Evolutionary conservation across 1,139 yeast genomes (phyloP).

Genomic region (Entelexis paramagnoliae): DNA sequence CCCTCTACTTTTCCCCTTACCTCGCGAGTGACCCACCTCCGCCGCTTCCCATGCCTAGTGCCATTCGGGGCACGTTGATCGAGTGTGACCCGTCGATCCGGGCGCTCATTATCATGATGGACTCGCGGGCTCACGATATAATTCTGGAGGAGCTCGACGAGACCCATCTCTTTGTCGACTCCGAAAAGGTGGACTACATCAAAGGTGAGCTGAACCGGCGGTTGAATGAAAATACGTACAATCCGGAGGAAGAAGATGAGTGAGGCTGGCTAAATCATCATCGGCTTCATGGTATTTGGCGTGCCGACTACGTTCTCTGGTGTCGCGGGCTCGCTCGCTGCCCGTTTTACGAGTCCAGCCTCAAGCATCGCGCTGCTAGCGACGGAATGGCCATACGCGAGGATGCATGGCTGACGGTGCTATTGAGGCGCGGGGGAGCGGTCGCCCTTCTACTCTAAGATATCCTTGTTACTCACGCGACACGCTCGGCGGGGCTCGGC

Average conservation of each 20-base stretch:
- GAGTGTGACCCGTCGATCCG: constrained; percentile 79
- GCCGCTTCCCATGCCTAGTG: constrained; percentile 26
- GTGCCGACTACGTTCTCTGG: too few species aligned
- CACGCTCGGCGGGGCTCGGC: too few species aligned
- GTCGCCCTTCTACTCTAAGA: too few species aligned
- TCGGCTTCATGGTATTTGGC: too few species aligned
- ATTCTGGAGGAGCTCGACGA: constrained; percentile 65
- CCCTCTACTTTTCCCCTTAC: not conserved
- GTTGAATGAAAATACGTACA: constrained; percentile 71
- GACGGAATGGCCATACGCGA: too few species aligned
- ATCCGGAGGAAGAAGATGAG: constrained; percentile 39
- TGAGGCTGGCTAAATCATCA: too few species aligned
- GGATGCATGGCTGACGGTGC: too few species aligned
- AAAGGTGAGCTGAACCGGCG: constrained; percentile 66
- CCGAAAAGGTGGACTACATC: constrained; percentile 60
- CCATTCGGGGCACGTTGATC: constrained; percentile 24
- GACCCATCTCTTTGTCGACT: constrained; percentile 73
- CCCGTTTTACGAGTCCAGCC: too few species aligned
- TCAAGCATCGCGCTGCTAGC: too few species aligned
- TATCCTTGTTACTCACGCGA: too few species aligned
- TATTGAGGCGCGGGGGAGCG: too few species aligned
- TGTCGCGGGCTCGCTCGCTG: too few species aligned
- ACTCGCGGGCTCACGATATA: constrained; percentile 29
- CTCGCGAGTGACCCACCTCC: not conserved
- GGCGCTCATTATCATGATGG: constrained; percentile 68